Evolutionary conservation across 2,329 filamentous ascomycete genomes (phyloP).

Genomic region (Immersiporthe knoxdaviesiana): DNA sequence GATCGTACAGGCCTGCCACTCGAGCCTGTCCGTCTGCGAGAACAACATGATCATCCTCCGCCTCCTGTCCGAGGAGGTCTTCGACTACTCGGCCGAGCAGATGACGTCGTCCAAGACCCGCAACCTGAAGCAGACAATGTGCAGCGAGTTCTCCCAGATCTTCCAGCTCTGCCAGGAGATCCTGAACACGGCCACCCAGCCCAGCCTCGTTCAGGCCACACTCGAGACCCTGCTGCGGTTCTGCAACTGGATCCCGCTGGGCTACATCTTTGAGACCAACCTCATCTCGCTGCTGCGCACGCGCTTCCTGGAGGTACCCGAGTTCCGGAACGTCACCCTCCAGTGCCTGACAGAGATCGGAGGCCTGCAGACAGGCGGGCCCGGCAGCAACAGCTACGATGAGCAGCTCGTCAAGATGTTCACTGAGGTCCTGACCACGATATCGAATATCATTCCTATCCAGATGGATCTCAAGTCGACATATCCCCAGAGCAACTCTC

Average conservation of each 20-base stretch:
- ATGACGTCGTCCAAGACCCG: conserved; percentile 99
- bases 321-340: conserved; percentile 95
- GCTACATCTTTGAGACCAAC: conserved; percentile 97
- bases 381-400: conserved; percentile 76
- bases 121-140: conserved; percentile 98
- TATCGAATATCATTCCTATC: conserved; percentile 90
- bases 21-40: conserved; percentile 95
- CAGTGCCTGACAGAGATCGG: conserved; percentile 98
- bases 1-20: conserved; percentile 95
- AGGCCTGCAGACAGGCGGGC: conserved; percentile 80
- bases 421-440: conserved; percentile 90
- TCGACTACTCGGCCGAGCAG: conserved; percentile 97
- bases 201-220: conserved; percentile 92
- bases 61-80: conserved; percentile 94
- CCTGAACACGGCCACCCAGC: conserved; percentile 81
- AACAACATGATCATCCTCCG: conserved; percentile 99
- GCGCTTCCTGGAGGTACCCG: conserved; percentile 87
- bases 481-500: conserved; percentile 87
- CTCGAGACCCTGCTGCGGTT: conserved; percentile 94
- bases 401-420: conserved; percentile 99
- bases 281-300: conserved; percentile 94
- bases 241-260: conserved; percentile 97
- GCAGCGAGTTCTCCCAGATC: conserved; percentile 96
- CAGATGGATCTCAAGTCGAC: conserved; percentile 88
- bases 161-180: conserved; percentile 98